Conservation (phyloP, 2,329 filamentous ascomycete species). For the Macroventuria anomochaeta region DNA sequence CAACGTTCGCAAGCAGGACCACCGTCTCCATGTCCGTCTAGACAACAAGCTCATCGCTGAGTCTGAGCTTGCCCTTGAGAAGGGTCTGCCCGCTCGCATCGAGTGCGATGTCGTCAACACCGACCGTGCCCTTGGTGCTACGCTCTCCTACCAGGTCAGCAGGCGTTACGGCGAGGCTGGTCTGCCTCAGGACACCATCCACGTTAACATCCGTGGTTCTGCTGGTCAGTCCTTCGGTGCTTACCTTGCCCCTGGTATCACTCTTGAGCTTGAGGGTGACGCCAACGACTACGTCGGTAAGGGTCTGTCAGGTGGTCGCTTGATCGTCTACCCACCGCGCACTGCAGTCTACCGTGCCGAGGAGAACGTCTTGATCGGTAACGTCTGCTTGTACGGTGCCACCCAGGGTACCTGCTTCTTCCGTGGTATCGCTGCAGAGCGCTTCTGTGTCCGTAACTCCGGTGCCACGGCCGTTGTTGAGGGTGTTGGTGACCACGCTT, state of each 20-base stretch:
- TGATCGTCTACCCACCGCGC: slow-evolving; percentile 92
- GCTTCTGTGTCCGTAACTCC: slow-evolving; percentile 95
- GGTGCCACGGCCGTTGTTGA: slow-evolving; percentile 96
- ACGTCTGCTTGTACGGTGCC: slow-evolving; percentile 93
- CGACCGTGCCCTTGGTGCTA: slow-evolving; percentile 90
- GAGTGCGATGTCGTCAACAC: slow-evolving; percentile 98
- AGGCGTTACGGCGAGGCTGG: slow-evolving; percentile 90
- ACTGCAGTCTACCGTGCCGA: slow-evolving; percentile 93
- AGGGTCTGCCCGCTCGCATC: slow-evolving; percentile 88
- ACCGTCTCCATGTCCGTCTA: slow-evolving; percentile 87
- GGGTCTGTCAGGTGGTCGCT: slow-evolving; percentile 87
- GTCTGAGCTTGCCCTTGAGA: slow-evolving; percentile 91
- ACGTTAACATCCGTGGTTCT: slow-evolving; percentile 95
- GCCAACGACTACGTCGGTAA: slow-evolving; percentile 97
- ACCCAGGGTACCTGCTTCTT: slow-evolving; percentile 93
- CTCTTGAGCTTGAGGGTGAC: slow-evolving; percentile 93
- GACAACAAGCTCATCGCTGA: slow-evolving; percentile 98
- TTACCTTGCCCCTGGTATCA: slow-evolving; percentile 90
- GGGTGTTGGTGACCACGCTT: slow-evolving; percentile 93
- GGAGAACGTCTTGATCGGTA: slow-evolving; percentile 92
- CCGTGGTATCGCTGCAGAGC: slow-evolving; percentile 94
- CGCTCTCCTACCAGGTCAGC: slow-evolving; percentile 93
- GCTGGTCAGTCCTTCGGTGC: slow-evolving; percentile 97
- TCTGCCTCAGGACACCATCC: slow-evolving; percentile 89
- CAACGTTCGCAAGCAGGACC: slow-evolving; percentile 97